Conservation (phyloP, 2,329 filamentous ascomycete genomes). For the Pseudopyricularia cyperi region DNA sequence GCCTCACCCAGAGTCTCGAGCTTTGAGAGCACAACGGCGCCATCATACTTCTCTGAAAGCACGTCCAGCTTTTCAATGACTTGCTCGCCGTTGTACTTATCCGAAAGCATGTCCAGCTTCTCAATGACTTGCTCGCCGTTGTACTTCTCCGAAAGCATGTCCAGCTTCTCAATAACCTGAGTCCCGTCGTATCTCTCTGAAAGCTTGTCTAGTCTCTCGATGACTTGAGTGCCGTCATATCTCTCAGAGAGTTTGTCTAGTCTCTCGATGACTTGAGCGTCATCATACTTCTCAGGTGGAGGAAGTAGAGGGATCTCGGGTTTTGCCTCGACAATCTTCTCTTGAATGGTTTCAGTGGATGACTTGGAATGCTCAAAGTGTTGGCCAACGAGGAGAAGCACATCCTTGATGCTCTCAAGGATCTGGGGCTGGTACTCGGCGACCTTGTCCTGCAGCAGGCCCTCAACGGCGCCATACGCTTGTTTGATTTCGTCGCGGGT, state of each 20-base stretch:
- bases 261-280: conserved; percentile 45
- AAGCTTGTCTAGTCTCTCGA: conserved; percentile 41
- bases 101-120: conserved; percentile 6
- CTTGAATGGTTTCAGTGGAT: conserved; percentile 40
- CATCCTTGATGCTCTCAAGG: conserved; percentile 71
- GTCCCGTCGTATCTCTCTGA: conserved; percentile 36
- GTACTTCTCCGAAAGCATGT: conserved; percentile 45
- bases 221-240: conserved; percentile 10
- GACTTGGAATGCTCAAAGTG: conserved; percentile 82
- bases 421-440: conserved; percentile 81
- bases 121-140: conserved; percentile 28
- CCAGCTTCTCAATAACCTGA: conserved; percentile 42
- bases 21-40: conserved; percentile 11
- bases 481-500: conserved; percentile 73
- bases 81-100: background rate
- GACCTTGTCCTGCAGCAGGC: conserved; percentile 59
- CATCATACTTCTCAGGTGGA: conserved; percentile 51
- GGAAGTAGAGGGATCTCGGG: conserved; percentile 46
- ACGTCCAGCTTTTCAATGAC: background rate
- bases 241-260: conserved; percentile 37
- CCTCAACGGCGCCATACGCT: conserved; percentile 58
- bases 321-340: conserved; percentile 49
- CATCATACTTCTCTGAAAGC: background rate
- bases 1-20: conserved; percentile 5
- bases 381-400: conserved; percentile 69